phyloP scores from a whole-genome alignment of 2,329 filamentous ascomycete species.

The Raffaelea arxii region DNA sequence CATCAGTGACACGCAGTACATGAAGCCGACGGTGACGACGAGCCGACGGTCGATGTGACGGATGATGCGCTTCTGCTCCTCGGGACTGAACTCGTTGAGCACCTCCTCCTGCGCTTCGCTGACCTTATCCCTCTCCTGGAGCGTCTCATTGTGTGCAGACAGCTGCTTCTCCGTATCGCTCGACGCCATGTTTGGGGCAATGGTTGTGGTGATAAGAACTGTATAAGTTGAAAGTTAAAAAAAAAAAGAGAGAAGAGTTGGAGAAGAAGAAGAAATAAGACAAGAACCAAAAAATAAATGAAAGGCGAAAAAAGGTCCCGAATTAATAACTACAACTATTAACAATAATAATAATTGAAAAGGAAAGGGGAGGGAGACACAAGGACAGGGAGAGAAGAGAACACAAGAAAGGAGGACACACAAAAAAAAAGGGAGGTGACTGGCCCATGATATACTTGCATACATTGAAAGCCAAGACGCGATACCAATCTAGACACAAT shows the following conservation, averaged over 20 bases:
- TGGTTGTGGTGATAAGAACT: no score
- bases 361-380: no score
- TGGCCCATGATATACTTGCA: no score
- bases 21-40: constrained; percentile 49
- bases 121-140: not conserved
- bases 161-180: not conserved
- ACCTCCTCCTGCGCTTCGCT: not conserved
- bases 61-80: constrained; percentile 60
- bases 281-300: not conserved
- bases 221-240: no score
- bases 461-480: no score
- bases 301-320: no score
- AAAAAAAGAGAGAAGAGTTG: not conserved
- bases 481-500: no score
- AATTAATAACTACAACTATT: no score
- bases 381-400: no score
- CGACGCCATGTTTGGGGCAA: constrained; percentile 2
- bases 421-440: no score
- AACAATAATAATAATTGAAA: no score
- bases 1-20: constrained; percentile 71
- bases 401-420: no score
- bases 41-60: constrained; percentile 58
- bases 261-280: not conserved
- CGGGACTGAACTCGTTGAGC: constrained; percentile 39
- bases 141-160: not conserved